A percentile compares a stretch with the other conserved stretches of the same genome.
Evolutionary conservation across 2,329 filamentous ascomycete species (phyloP).

Genomic region (Cladorrhinum sp.): DNA sequence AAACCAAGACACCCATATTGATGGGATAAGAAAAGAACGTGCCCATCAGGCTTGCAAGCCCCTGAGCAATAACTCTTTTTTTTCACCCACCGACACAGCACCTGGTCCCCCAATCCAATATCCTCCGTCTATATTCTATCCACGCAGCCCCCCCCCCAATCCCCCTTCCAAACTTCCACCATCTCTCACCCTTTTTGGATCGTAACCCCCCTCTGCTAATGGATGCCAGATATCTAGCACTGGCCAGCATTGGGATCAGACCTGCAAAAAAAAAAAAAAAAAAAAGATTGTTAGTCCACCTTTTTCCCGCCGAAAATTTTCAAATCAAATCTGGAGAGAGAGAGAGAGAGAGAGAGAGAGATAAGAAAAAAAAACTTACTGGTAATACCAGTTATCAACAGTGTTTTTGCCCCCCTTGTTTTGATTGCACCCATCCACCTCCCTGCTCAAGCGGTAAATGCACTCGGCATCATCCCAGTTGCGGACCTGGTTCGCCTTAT

Average conservation of each 20-base stretch:
- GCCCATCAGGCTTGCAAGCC: too few relatives aligned
- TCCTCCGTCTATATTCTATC: not conserved
- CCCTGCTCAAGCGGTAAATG: not conserved
- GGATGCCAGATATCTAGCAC: not conserved
- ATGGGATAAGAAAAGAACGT: too few relatives aligned
- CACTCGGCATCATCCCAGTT: not conserved
- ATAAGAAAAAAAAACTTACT: conserved; percentile 3
- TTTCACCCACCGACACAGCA: too few relatives aligned
- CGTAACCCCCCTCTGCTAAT: not conserved
- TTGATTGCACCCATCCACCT: not conserved
- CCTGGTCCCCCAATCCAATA: not conserved
- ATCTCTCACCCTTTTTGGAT: not conserved
- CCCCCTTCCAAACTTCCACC: not conserved
- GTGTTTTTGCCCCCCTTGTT: not conserved
- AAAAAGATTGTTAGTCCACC: not conserved
- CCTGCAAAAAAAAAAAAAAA: not conserved
- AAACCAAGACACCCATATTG: too few relatives aligned
- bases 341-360: not conserved
- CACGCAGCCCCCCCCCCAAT: not conserved
- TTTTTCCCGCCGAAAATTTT: not conserved
- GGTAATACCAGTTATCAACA: not conserved
- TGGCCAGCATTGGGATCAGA: conserved; percentile 1
- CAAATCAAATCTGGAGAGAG: not conserved
- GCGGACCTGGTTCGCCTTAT: not conserved
- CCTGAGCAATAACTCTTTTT: too few relatives aligned